Percentiles rank a stretch among this genome's conserved stretches.
Conservation (phyloP, 768 basidiomycete species). For the Mycena vulgaris region DNA sequence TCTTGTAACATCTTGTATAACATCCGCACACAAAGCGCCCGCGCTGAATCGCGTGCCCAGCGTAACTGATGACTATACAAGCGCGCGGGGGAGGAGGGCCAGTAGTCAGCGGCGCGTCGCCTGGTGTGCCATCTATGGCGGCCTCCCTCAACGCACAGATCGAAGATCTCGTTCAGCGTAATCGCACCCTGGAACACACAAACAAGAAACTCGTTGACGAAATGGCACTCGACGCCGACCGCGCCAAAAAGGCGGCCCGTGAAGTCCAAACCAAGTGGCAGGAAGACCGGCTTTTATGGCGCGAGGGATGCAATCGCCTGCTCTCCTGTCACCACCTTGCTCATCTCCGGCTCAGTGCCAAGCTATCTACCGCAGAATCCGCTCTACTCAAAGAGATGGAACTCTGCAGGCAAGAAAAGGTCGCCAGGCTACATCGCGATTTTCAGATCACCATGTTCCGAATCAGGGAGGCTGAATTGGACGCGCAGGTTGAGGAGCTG, state of each 20-base stretch:
- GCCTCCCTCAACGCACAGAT: constrained; percentile 78
- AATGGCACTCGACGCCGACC: constrained; percentile 58
- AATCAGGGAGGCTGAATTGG: constrained; percentile 72
- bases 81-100: constrained; percentile 27
- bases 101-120: constrained; percentile 10
- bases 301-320: constrained; percentile 73
- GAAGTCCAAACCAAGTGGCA: constrained; percentile 66
- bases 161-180: constrained; percentile 79
- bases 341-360: constrained; percentile 69
- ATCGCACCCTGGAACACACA: constrained; percentile 74
- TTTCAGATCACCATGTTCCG: constrained; percentile 79
- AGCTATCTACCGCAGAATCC: constrained; percentile 68
- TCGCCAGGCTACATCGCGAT: constrained; percentile 75
- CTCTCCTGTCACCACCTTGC: constrained; percentile 76
- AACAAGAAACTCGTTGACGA: constrained; percentile 70
- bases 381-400: constrained; percentile 71
- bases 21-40: not conserved
- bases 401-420: constrained; percentile 67
- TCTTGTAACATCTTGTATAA: no score
- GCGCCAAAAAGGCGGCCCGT: constrained; percentile 58
- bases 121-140: constrained; percentile 56
- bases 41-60: no score
- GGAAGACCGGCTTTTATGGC: constrained; percentile 66
- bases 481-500: constrained; percentile 65
- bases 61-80: no score